Percentiles rank a stretch among this genome's conserved stretches.
Evolutionary conservation across 2,329 filamentous ascomycete genomes (phyloP).

Genomic region (Metarhizium robertsii): DNA sequence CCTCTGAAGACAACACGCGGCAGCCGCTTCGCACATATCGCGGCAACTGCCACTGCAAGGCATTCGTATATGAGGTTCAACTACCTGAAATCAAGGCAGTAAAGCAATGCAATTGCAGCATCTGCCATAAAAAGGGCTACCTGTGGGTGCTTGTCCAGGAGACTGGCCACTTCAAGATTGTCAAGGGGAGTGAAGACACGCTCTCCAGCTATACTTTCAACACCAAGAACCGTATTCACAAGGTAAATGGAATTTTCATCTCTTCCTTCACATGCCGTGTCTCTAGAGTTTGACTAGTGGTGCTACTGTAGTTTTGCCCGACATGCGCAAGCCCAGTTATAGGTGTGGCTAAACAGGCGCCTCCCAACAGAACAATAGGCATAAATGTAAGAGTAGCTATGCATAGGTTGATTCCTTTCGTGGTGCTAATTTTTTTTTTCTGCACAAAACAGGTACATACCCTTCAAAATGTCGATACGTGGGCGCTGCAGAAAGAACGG

Average conservation of each 20-base stretch:
- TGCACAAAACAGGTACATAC: conserved; percentile 24
- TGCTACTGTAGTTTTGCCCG: conserved; percentile 36
- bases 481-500: conserved; percentile 25
- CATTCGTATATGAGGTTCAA: conserved; percentile 40
- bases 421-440: neutral
- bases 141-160: conserved; percentile 25
- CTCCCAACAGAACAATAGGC: neutral
- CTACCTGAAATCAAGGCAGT: conserved; percentile 49
- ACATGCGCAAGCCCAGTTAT: conserved; percentile 38
- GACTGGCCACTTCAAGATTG: conserved; percentile 27
- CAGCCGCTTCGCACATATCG: conserved; percentile 32
- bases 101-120: conserved; percentile 57
- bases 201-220: conserved; percentile 37
- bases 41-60: conserved; percentile 49
- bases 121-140: conserved; percentile 44
- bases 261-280: too few relatives aligned
- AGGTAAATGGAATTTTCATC: conserved; percentile 19
- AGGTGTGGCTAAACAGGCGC: conserved; percentile 5
- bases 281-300: too few relatives aligned
- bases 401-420: neutral
- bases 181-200: conserved; percentile 33
- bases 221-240: conserved; percentile 27
- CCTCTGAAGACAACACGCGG: neutral
- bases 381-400: conserved; percentile 8
- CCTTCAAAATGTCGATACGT: conserved; percentile 35